phyloP scores from a whole-genome alignment of 2,329 filamentous ascomycete genomes.

The Pseudogymnoascus sp. region DNA sequence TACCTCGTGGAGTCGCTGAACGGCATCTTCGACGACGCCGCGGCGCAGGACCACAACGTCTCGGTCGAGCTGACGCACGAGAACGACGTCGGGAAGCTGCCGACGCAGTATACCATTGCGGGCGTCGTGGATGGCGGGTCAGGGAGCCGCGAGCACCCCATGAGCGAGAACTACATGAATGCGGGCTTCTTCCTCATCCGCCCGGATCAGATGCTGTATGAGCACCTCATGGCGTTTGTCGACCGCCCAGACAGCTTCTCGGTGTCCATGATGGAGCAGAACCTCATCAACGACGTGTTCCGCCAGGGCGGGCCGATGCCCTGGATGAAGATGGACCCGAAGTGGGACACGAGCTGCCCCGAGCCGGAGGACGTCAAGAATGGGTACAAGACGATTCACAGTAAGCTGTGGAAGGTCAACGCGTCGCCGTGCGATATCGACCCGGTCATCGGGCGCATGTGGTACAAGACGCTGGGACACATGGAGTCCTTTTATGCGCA shows the following conservation, averaged over 20 bases:
- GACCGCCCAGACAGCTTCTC: conserved; percentile 27
- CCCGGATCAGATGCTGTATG: conserved; percentile 27
- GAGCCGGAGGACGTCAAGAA: conserved; percentile 29
- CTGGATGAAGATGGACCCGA: conserved; percentile 31
- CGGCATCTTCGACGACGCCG: conserved; percentile 27
- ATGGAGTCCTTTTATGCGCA: background rate
- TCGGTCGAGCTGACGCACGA: background rate
- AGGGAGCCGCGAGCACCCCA: conserved; percentile 19
- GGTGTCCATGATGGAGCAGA: conserved; percentile 30
- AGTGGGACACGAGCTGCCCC: conserved; percentile 34
- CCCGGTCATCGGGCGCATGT: background rate
- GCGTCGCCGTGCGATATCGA: background rate
- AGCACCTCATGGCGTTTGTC: conserved; percentile 30
- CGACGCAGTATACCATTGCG: conserved; percentile 15
- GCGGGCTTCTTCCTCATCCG: conserved; percentile 32
- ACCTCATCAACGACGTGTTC: conserved; percentile 33
- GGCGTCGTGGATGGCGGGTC: conserved; percentile 19
- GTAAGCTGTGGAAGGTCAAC: conserved; percentile 32
- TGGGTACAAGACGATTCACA: conserved; percentile 31
- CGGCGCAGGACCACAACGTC: background rate
- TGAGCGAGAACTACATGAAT: conserved; percentile 18
- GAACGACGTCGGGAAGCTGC: conserved; percentile 15
- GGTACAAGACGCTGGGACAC: background rate
- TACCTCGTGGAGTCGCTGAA: conserved; percentile 26
- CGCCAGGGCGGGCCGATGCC: conserved; percentile 32